A percentile compares a stretch with the other conserved stretches of the same genome.
phyloP scores from a whole-genome alignment of 805 yeast genomes.

The Yamadazyma insecticola region DNA sequence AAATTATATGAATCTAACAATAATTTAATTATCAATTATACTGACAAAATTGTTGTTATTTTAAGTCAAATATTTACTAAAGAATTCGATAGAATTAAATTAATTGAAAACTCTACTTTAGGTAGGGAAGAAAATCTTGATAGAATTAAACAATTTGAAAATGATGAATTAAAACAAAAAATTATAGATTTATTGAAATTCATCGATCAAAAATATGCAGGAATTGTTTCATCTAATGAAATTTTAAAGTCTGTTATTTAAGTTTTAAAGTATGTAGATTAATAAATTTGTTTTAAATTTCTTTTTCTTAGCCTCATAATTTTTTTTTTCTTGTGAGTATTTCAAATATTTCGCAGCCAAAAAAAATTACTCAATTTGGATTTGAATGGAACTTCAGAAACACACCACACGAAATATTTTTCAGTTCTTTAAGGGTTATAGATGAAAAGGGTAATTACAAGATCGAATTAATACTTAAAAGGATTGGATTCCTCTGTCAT shows the following conservation, averaged over 20 bases:
- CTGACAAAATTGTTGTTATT: constrained; percentile 60
- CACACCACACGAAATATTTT: constrained; percentile 3
- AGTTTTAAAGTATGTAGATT: neutral
- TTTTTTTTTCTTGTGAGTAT: too few species aligned
- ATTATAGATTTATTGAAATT: constrained; percentile 69
- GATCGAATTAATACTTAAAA: too few species aligned
- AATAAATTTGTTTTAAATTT: neutral
- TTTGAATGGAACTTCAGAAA: constrained; percentile 9
- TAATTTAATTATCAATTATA: constrained; percentile 48
- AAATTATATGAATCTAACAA: constrained; percentile 64
- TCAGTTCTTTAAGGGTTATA: too few species aligned
- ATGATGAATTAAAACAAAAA: constrained; percentile 57
- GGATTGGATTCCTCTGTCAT: too few species aligned
- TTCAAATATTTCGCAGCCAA: constrained; percentile 2
- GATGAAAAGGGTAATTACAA: too few species aligned
- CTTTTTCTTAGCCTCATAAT: neutral
- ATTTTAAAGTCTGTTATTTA: constrained; percentile 41
- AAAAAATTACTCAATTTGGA: constrained; percentile 15
- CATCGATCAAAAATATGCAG: constrained; percentile 61
- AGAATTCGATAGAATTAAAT: constrained; percentile 68
- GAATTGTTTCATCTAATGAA: constrained; percentile 53
- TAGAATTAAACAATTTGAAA: constrained; percentile 72
- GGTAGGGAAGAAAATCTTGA: constrained; percentile 84
- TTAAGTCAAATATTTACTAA: constrained; percentile 69
- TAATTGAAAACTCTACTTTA: constrained; percentile 68